Evolutionary conservation across 2,329 filamentous ascomycete genomes (phyloP), one percentile per base, ranked within the genome.

Genomic region (Berkeleyomyces rouxiae): DNA sequence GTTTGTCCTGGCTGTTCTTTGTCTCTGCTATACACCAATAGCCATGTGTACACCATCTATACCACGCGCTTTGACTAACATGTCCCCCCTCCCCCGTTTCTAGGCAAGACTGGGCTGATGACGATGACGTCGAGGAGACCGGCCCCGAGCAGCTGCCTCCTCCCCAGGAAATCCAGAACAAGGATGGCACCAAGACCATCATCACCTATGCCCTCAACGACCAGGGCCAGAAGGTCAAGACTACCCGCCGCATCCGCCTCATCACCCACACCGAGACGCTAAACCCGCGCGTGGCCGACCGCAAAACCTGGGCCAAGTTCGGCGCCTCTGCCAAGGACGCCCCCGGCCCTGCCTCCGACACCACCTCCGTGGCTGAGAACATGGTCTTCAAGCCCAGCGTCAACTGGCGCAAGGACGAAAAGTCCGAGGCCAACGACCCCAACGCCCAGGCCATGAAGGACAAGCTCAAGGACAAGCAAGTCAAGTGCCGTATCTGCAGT

Each of bases 401-500:
- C 70, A 96, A 95, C 81, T 99, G 90, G 91, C 92, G 91, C 79
- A 85, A 88, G 71, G 88, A 88, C 68, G 86, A 87, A 73, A 88
- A 89, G 77, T 87, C 87, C 73, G 88, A 92, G 77, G 82, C 83
- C 77, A 82, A 84, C 72, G 83, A 85, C 70, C 76, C 81, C 71
- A 87, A 88, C 74, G 84, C 86, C 70, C 83, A 87, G 76, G 80
- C 80, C 70, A 82, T 87, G 77, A 88, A 88, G 78, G 83, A 86
- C 72, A 86, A 88, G 78, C 81, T 97, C 71, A 95, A 93, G 83
- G 91, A 96, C 79, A 96, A 96, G 84, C 95, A 96, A 80, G 95
- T 99, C 81, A 97, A 97, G 83, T 99, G 93, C 77, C 88, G 93
- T 82, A 97, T 99, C 74, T 99, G 93, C 79, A 88, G 86, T 73